phyloP scores from a whole-genome alignment of 441 rosid genomes.

The Breynia disticha region DNA sequence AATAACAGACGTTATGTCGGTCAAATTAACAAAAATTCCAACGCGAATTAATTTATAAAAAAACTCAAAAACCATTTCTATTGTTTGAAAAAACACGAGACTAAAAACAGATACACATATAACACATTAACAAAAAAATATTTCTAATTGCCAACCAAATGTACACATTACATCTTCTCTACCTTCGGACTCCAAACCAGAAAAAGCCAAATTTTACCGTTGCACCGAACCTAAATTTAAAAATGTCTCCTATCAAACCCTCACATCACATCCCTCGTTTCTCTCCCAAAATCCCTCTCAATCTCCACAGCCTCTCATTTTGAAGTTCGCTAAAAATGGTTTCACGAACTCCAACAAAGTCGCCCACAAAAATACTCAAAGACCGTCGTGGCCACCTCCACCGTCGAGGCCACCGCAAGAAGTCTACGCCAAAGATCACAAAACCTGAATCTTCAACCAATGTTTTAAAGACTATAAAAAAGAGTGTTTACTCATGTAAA shows the following conservation, averaged over 20 bases:
- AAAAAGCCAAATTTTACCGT: slow-evolving; percentile 34
- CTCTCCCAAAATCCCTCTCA: background rate
- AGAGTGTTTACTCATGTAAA: slow-evolving; percentile 41
- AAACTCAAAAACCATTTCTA: no score
- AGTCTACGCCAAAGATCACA: slow-evolving; percentile 23
- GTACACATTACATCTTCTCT: background rate
- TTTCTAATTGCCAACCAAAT: background rate
- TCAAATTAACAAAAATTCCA: no score
- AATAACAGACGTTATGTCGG: no score
- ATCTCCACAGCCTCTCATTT: background rate
- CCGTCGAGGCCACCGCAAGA: slow-evolving; percentile 32
- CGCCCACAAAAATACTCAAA: slow-evolving; percentile 24
- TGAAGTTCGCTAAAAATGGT: slow-evolving; percentile 24
- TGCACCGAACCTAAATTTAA: slow-evolving; percentile 36
- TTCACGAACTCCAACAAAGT: slow-evolving; percentile 23
- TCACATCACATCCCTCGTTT: background rate
- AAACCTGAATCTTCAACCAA: slow-evolving; percentile 19
- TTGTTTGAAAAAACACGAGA: no score
- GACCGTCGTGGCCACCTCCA: slow-evolving; percentile 12
- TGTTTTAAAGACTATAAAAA: slow-evolving; percentile 47
- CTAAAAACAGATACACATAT: background rate
- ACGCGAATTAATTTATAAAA: no score
- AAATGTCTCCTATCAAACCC: slow-evolving; percentile 2
- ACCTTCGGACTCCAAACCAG: slow-evolving; percentile 35
- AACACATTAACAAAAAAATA: no score